phyloP scores from a whole-genome alignment of 306 rosid species.

The Hippophae tibetana region DNA sequence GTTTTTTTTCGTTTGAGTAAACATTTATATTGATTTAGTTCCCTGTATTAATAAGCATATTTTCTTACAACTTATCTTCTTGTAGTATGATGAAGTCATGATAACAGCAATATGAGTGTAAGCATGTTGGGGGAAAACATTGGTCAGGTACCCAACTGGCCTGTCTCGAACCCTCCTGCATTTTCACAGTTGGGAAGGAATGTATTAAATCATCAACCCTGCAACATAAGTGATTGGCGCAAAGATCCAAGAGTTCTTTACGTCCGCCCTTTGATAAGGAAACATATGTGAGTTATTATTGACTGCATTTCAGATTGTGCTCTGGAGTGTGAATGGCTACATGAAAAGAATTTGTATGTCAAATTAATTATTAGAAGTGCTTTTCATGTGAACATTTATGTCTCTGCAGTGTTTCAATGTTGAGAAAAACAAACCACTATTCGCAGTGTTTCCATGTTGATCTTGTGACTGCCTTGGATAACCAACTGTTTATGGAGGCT shows the following conservation, averaged over 20 bases:
- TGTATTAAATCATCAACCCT: constrained; percentile 6
- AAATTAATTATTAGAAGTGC: not conserved
- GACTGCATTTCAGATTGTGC: not conserved
- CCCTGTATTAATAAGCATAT: too few relatives aligned
- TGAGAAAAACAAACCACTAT: not conserved
- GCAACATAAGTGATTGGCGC: constrained; percentile 22
- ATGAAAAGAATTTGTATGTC: not conserved
- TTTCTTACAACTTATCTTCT: too few relatives aligned
- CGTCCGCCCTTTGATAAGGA: constrained; percentile 6
- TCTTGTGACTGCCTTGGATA: constrained; percentile 15
- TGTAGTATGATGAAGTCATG: too few relatives aligned
- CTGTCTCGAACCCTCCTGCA: not conserved
- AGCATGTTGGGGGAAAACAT: not conserved
- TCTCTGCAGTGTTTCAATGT: constrained; percentile 9
- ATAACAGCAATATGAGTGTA: too few relatives aligned
- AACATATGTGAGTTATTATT: constrained; percentile 24
- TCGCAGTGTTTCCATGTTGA: not conserved
- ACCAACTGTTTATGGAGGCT: constrained; percentile 20
- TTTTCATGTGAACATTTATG: constrained; percentile 14
- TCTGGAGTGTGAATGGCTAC: not conserved
- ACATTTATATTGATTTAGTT: too few relatives aligned
- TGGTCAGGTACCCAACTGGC: constrained; percentile 2
- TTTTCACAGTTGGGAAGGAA: constrained; percentile 5
- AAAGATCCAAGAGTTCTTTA: constrained; percentile 1
- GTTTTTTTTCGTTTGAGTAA: too few relatives aligned